Conservation (phyloP, 2,329 filamentous ascomycete genomes). For the Tolypocladium amazonense region DNA sequence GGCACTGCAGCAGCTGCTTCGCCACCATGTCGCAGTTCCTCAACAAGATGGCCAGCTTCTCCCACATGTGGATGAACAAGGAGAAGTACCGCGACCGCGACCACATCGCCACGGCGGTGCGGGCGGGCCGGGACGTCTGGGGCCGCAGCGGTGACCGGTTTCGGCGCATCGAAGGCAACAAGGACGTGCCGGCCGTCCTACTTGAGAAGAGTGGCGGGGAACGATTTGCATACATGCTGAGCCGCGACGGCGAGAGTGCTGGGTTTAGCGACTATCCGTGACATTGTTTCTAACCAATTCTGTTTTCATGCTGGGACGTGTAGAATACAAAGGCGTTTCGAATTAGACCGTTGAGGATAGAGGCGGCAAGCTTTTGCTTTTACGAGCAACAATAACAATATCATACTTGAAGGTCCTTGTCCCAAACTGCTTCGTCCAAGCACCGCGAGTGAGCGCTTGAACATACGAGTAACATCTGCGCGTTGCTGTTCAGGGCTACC, state of each 20-base stretch:
- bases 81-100: constrained; percentile 33
- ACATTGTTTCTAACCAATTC: not conserved
- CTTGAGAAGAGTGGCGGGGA: constrained; percentile 17
- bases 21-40: constrained; percentile 42
- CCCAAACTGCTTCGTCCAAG: not conserved
- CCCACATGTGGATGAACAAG: constrained; percentile 41
- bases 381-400: not conserved
- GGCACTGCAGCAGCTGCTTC: constrained; percentile 56
- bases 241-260: constrained; percentile 33
- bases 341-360: not conserved
- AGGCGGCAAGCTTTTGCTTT: not conserved
- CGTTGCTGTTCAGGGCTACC: too few relatives aligned
- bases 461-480: too few relatives aligned
- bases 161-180: constrained; percentile 35
- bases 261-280: constrained; percentile 36
- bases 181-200: constrained; percentile 41
- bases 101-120: constrained; percentile 39
- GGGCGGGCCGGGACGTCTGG: constrained; percentile 45
- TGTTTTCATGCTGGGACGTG: not conserved
- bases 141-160: constrained; percentile 37
- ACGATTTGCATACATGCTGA: constrained; percentile 33
- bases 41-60: constrained; percentile 46
- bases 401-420: not conserved
- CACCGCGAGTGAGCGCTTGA: too few relatives aligned
- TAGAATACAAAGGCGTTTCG: not conserved